Evolutionary conservation across 2,329 filamentous ascomycete species (phyloP).

Genomic region (Leptographium lundbergii): DNA sequence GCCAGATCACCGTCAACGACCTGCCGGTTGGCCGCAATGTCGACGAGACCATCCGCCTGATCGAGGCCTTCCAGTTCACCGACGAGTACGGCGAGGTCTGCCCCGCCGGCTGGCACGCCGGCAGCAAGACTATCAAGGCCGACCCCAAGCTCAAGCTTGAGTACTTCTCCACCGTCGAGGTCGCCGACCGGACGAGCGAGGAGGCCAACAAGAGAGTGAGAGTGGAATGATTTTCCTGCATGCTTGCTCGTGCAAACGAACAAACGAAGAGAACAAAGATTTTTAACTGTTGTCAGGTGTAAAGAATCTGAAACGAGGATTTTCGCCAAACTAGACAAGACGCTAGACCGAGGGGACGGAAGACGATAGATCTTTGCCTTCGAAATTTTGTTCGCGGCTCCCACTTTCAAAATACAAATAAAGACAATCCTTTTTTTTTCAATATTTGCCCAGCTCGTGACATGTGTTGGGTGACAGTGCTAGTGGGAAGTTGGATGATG

Average conservation of each 20-base stretch:
- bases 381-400: background rate
- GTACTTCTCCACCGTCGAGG: constrained; percentile 28
- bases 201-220: constrained; percentile 2
- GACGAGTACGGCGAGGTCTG: constrained; percentile 72
- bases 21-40: constrained; percentile 51
- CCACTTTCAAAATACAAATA: background rate
- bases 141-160: constrained; percentile 37
- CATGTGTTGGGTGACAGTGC: too few relatives aligned
- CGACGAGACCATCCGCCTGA: constrained; percentile 51
- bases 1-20: constrained; percentile 55
- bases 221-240: background rate
- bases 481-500: too few relatives aligned
- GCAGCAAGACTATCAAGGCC: constrained; percentile 36
- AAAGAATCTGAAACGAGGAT: background rate
- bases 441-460: background rate
- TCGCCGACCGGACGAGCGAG: constrained; percentile 19
- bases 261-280: background rate
- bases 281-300: constrained; percentile 1
- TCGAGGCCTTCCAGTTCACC: constrained; percentile 68
- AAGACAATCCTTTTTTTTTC: background rate
- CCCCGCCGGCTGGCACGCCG: constrained; percentile 36
- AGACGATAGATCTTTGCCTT: background rate
- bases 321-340: background rate
- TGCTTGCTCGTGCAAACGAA: background rate
- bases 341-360: background rate